These are phyloP conservation scores for Colletotrichum noveboracense DNA, from an alignment of 2,329 filamentous ascomycete species.

Conservation along the genomic window DNA sequence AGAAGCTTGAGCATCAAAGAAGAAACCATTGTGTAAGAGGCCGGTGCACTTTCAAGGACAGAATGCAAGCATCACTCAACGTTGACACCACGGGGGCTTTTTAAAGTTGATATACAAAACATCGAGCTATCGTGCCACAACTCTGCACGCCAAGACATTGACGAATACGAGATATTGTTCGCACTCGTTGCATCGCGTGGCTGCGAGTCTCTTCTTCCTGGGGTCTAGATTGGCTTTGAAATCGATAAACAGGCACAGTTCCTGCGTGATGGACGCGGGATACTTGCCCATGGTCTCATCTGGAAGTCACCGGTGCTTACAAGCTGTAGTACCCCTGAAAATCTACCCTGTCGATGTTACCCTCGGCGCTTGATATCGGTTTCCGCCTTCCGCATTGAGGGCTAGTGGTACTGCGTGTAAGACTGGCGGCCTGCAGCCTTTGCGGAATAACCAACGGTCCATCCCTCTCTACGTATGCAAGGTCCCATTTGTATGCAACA, in stretches of 20 bases:
- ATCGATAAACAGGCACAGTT: not conserved
- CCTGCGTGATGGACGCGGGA: not conserved
- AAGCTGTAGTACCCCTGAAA: not conserved
- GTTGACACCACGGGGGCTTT: not conserved
- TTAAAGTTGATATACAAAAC: not conserved
- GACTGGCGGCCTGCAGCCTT: not conserved
- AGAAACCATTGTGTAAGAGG: not conserved
- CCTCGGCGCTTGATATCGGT: not conserved
- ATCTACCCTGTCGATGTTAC: conserved; percentile 2
- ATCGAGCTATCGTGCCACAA: not conserved
- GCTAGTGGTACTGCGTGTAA: conserved; percentile 1
- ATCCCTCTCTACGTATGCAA: not conserved
- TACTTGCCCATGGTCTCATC: not conserved
- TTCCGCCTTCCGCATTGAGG: not conserved
- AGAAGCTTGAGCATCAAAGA: not conserved
- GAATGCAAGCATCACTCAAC: not conserved
- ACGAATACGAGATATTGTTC: conserved; percentile 14
- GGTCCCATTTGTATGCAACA: not conserved
- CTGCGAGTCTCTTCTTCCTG: not conserved
- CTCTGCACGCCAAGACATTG: conserved; percentile 4
- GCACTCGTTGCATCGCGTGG: not conserved
- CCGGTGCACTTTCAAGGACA: not conserved
- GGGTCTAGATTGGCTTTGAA: not conserved
- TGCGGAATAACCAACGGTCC: not conserved
- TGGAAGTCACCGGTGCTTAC: not conserved